Evolutionary conservation across 148 eudicot genomes (phyloP), one percentile per base, ranked within the genome.

Genomic region (Oxyria digyna): DNA sequence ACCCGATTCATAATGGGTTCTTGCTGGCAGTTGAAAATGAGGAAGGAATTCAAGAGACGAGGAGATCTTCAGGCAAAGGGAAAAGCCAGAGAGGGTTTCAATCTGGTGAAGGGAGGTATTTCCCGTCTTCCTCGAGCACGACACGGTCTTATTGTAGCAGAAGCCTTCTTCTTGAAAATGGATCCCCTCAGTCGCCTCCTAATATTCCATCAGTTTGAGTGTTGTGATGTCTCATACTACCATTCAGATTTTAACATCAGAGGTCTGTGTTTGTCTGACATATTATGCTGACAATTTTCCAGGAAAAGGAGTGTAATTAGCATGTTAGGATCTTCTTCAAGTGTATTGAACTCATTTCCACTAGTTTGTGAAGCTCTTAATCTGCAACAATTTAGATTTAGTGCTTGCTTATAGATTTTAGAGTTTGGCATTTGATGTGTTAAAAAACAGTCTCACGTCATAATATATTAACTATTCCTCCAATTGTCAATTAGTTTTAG

Each of bases 51-150:
- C 82, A 72, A 74, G 87, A 82, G 24, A 77, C 74, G 40, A 74
- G 79, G 57, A 83, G 84, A 63, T 78, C 45, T 9, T 64, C 68
- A 6, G 46, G 88, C 72, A 83, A 82, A 81, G 86, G 86, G 65
- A 85, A 84, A 73, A 50, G 63, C 43, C 85, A 79, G 18, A 83
- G 80, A 57, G 83, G 73, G 18, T 80, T 81, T 67, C 86, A 75
- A 49, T 83, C 88, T 5, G 96, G 96, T 17, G 97, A 90, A 69
- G 89, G 81, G 42, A 84, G 91, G 84, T 84, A 81, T 73, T 82
- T 94, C 41, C 89, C 97, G 57, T 95, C 99, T 68, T 95, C 99
- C 23, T 95, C 99, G 3, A 95, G 99, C 75, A 95, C 99, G 9
- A 76, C 87, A 26, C 76, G 85, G 75, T 91, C 97, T 12, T 78